Evolutionary conservation across 23 red algal genomes (phyloP).

Genomic region (Gracilaria domingensis): DNA sequence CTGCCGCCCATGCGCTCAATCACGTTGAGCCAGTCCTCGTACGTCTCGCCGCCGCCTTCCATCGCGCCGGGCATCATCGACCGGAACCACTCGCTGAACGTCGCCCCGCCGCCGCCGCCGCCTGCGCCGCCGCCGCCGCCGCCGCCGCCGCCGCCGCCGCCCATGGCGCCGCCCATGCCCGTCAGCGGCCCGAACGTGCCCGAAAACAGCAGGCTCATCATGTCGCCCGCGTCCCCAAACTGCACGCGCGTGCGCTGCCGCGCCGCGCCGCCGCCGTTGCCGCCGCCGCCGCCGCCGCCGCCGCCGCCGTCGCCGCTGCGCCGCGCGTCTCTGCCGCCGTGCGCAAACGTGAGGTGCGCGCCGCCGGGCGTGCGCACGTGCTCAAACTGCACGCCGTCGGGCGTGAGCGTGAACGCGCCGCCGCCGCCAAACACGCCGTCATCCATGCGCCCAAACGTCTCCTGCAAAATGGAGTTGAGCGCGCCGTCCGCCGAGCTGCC

Average conservation of each 20-base stretch:
- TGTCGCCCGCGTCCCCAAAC: conserved; percentile 1
- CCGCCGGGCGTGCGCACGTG: neutral
- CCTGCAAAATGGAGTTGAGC: conserved; percentile 15
- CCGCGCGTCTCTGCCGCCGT: neutral
- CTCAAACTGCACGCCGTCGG: conserved; percentile 28
- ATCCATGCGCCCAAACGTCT: conserved; percentile 24
- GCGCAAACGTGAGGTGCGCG: neutral
- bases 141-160: neutral
- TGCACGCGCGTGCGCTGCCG: neutral
- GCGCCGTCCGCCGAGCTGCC: neutral
- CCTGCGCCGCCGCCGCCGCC: neutral
- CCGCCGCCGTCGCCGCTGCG: neutral
- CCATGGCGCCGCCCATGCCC: neutral
- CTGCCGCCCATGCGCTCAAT: conserved; percentile 70
- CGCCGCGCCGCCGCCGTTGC: neutral
- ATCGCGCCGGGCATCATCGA: conserved; percentile 8
- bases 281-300: neutral
- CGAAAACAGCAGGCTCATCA: conserved; percentile 25
- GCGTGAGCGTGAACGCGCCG: neutral
- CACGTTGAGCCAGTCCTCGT: conserved; percentile 61
- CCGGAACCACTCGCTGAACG: neutral
- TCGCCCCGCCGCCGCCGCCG: neutral
- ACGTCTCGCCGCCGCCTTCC: conserved; percentile 37
- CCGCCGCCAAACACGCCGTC: neutral
- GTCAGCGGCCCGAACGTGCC: neutral